Conservation (phyloP, 2,329 filamentous ascomycete genomes). For the Sporothrix variecibatus region DNA sequence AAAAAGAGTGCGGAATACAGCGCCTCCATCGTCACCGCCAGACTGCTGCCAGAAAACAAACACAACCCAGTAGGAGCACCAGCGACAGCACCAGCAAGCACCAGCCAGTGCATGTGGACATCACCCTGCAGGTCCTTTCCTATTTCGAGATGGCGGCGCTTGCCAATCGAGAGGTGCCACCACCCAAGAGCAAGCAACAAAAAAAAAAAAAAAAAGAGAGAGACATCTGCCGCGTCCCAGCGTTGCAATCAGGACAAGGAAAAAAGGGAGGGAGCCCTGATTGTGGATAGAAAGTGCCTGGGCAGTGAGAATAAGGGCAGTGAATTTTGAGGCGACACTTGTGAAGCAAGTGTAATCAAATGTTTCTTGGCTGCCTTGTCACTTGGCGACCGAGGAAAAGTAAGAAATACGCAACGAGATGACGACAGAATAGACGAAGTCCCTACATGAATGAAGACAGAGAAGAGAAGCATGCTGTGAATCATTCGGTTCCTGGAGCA, state of each 20-base stretch:
- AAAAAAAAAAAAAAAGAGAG: not conserved
- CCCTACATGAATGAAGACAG: not conserved
- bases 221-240: not conserved
- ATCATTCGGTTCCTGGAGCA: not conserved
- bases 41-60: too few species aligned
- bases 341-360: too few species aligned
- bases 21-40: not conserved
- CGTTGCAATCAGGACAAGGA: not conserved
- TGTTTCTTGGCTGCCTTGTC: not conserved
- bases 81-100: too few species aligned
- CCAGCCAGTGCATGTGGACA: not conserved
- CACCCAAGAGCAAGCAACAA: too few species aligned
- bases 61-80: not conserved
- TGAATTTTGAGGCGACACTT: not conserved
- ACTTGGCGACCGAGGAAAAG: not conserved
- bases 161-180: not conserved
- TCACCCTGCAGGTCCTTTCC: not conserved
- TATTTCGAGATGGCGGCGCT: not conserved
- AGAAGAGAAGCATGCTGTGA: not conserved
- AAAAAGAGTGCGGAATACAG: not conserved
- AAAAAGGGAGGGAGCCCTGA: slow-evolving; percentile 1
- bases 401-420: not conserved
- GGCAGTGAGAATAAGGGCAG: not conserved
- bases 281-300: not conserved
- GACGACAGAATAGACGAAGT: not conserved